Base-by-base conservation (phyloP, 306 rosid species). In the Sicyos baderoa region DNA sequence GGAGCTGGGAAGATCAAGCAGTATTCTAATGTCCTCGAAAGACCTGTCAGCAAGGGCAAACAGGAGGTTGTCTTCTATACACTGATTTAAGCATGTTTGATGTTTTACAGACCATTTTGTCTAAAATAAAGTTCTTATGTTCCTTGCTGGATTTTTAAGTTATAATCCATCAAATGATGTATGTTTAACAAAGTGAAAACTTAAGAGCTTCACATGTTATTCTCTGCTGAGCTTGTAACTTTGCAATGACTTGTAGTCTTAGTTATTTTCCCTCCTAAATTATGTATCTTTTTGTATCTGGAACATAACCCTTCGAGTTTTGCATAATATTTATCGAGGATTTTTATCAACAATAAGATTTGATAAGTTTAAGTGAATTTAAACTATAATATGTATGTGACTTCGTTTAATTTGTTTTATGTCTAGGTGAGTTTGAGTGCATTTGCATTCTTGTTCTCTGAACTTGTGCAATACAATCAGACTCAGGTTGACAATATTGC, bases 391-490 rank as follows among this genome's bases (percentile, higher is more conserved):
- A 6, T 62, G 14, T 21, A 68, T 23, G 32, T 54, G 54, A 52
- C 50, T 65, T 21, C 40, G 0, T 6, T 23, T 62, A 40, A 45
- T 52, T 68, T 59, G 67, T 45, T 45, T 45, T 32, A 14, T 16
- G 74, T 76, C 76, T 88, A 93, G 99, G 99, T 93, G 72, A 93
- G 99, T 77, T 86, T 93, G 90, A 93, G 99, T 78, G 99, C 97
- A 15, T 93, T 90, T 79, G 97, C 97, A 29, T 93, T 93, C 84
- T 82, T 93, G 85, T 93, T 93, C 80, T 93, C 99, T 0, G 99
- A 93, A 89, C 97, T 93, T 76, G 97, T 93, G 78, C 99, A 93
- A 83, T 93, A 90, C 84, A 93, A 93, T 64, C 99, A 93, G 86
- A 90, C 97, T 0, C 99, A 90, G 82, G 97, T 93, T 58, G 99